These are phyloP conservation scores for Pleurotus salmoneostramineus DNA, from an alignment of 768 basidiomycete species.

Conservation along the genomic window DNA sequence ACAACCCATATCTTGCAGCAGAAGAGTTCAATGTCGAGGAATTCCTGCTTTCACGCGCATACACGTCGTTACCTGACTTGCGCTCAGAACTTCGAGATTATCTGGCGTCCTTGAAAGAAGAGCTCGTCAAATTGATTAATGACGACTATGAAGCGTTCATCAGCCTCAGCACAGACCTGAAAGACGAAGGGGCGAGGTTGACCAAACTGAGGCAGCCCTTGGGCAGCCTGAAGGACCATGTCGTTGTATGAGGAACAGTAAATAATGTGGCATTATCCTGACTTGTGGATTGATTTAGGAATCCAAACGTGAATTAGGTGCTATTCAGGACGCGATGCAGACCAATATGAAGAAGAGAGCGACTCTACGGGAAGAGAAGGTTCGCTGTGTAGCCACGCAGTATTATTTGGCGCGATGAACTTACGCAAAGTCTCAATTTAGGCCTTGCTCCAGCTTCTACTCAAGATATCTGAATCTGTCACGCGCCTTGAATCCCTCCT, in stretches of 20 bases:
- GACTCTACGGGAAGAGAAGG: conserved; percentile 84
- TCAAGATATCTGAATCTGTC: conserved; percentile 91
- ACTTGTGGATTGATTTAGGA: conserved; percentile 30
- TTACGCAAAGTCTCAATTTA: conserved; percentile 20
- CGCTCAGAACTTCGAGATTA: conserved; percentile 87
- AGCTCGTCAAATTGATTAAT: conserved; percentile 93
- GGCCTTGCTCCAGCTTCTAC: conserved; percentile 81
- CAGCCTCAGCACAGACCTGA: conserved; percentile 87
- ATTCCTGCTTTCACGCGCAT: conserved; percentile 83
- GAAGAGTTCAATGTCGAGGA: conserved; percentile 76
- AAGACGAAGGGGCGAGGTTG: conserved; percentile 77
- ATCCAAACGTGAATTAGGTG: conserved; percentile 59
- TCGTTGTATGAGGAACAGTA: conserved; percentile 49
- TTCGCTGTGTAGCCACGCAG: conserved; percentile 19
- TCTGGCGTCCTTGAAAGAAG: conserved; percentile 79
- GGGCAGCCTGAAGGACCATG: conserved; percentile 53
- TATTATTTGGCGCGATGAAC: neutral
- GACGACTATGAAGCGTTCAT: conserved; percentile 99
- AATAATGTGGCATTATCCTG: neutral
- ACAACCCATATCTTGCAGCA: conserved; percentile 67
- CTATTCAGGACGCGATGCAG: conserved; percentile 70
- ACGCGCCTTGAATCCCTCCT: conserved; percentile 85
- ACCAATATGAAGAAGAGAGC: conserved; percentile 75
- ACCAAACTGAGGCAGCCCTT: conserved; percentile 68
- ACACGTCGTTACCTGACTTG: conserved; percentile 84